Evolutionary conservation across 345 rosid genomes (phyloP), one percentile per base, ranked within the genome.

Genomic region (Streptanthus diversifolius): DNA sequence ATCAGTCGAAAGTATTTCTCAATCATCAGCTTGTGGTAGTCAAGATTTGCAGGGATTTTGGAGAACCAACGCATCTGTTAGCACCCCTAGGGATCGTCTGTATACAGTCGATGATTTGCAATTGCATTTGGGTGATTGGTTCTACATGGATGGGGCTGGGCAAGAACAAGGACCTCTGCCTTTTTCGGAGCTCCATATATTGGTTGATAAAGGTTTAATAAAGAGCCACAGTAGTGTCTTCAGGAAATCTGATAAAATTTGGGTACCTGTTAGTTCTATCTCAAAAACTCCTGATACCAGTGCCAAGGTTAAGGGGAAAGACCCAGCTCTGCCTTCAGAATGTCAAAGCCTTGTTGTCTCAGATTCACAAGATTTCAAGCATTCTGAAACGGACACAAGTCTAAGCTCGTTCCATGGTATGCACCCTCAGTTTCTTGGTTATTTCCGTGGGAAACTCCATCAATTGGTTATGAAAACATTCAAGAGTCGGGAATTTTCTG

Each of bases 111-210:
- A 86, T 52, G 96, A 95, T 74, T 76, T 95, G 75, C 92, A 86
- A 67, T 77, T 95, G 84, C 92, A 90, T 76, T 80, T 88, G 79
- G 99, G 99, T 74, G 95, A 95, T 54, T 95, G 99, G 99, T 95
- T 85, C 80, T 92, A 86, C 80, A 77, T 86, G 83, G 98, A 95
- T 82, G 96, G 97, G 56, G 78, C 91, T 63, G 99, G 99, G 72
- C 92, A 84, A 83, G 98, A 90, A 81, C 89, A 70, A 70, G 99
- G 98, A 56, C 98, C 99, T 59, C 79, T 63, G 44, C 83, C 88
- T 32, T 86, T 86, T 85, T 80, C 86, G 11, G 93, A 83, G 78
- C 88, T 95, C 56, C 97, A 87, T 79, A 76, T 72, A 53, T 71
- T 95, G 81, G 91, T 82, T 58, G 88, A 87, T 80, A 87, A 82